Evolutionary conservation across 2,329 filamentous ascomycete genomes (phyloP).

Genomic region (Sclerotinia glacialis): DNA sequence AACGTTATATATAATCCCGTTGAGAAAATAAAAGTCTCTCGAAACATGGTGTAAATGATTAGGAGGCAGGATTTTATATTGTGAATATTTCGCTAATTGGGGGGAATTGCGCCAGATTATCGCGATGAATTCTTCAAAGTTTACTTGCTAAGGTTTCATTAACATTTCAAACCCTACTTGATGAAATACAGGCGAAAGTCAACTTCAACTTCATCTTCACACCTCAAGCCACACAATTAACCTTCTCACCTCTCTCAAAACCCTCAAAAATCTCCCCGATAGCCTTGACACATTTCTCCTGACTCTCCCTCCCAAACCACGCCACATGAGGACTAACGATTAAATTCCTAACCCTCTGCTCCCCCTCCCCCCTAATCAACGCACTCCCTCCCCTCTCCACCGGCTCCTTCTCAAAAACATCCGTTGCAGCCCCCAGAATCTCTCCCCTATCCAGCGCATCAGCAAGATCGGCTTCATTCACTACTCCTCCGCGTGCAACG

Average conservation of each 20-base stretch:
- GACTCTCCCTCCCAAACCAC: conserved; percentile 14
- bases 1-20: not conserved
- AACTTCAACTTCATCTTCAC: too few species aligned
- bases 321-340: conserved; percentile 14
- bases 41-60: not conserved
- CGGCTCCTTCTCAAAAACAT: conserved; percentile 6
- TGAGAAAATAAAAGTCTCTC: not conserved
- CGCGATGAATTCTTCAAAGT: too few species aligned
- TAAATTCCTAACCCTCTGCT: not conserved
- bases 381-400: not conserved
- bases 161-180: not conserved
- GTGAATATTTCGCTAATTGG: not conserved
- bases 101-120: not conserved
- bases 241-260: not conserved
- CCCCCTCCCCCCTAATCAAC: not conserved
- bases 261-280: not conserved
- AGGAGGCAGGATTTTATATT: too few species aligned
- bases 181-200: not conserved
- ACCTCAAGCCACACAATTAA: not conserved
- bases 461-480: not conserved
- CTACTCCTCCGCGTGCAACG: conserved; percentile 5
- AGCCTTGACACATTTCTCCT: conserved; percentile 8
- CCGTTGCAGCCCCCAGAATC: conserved; percentile 11
- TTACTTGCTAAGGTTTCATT: not conserved
- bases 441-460: not conserved